A percentile compares a stretch with the other conserved stretches of the same genome.
Evolutionary conservation across 2,329 filamentous ascomycete genomes (phyloP).

Genomic region (Orbilia javanica): DNA sequence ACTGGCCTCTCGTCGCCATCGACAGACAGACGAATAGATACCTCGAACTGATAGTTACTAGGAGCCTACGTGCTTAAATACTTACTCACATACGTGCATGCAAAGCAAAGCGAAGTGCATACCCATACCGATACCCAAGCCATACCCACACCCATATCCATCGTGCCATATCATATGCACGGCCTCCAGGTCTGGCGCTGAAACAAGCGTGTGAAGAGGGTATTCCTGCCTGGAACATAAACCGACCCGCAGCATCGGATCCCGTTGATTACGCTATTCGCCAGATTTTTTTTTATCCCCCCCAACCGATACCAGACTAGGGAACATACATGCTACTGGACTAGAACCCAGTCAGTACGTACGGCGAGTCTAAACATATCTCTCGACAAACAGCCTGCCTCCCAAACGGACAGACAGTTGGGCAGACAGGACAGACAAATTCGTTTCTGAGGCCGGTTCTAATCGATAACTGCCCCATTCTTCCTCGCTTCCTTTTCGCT

Average conservation of each 20-base stretch:
- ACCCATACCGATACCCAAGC: background rate
- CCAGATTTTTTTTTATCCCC: constrained; percentile 36
- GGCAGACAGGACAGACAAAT: background rate
- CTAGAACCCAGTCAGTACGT: background rate
- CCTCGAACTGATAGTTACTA: background rate
- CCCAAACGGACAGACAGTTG: background rate
- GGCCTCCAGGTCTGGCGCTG: constrained; percentile 5
- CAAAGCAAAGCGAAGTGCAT: background rate
- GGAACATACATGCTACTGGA: background rate
- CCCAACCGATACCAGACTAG: background rate
- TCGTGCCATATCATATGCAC: background rate
- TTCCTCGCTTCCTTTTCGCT: constrained; percentile 12
- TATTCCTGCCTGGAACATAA: constrained; percentile 24
- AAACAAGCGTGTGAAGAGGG: constrained; percentile 22
- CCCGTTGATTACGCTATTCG: constrained; percentile 47
- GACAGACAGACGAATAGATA: no score
- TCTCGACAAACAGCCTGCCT: background rate
- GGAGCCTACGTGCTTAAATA: background rate
- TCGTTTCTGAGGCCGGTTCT: background rate
- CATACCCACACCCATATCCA: background rate
- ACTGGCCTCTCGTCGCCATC: background rate
- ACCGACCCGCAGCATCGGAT: constrained; percentile 42
- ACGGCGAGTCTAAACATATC: background rate
- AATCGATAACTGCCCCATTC: constrained; percentile 17
- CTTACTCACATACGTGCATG: background rate